Evolutionary conservation across 176 grass and related monocot genomes (phyloP).

Genomic region (Eragrostis nindensis): DNA sequence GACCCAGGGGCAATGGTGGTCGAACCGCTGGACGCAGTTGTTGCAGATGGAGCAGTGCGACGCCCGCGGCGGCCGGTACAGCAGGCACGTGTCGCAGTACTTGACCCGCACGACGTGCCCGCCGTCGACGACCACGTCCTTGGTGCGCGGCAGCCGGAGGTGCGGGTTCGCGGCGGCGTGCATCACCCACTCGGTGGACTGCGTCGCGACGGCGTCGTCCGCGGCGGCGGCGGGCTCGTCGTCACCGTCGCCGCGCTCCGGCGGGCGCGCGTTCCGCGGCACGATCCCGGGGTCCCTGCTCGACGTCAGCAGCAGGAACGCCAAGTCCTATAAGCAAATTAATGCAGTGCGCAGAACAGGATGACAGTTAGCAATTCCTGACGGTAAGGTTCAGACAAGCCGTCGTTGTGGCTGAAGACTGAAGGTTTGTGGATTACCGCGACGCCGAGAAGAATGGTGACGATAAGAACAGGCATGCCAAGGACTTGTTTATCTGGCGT

Average conservation of each 20-base stretch:
- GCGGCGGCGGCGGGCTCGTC: neutral
- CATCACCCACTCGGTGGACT: slow-evolving; percentile 78
- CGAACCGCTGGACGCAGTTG: slow-evolving; percentile 91
- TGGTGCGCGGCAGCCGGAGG: slow-evolving; percentile 66
- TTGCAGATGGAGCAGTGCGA: slow-evolving; percentile 92
- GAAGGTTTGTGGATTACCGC: slow-evolving; percentile 36
- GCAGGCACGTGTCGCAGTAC: slow-evolving; percentile 88
- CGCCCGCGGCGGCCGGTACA: slow-evolving; percentile 80
- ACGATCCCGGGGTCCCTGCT: slow-evolving; percentile 92
- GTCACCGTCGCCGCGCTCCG: slow-evolving; percentile 38
- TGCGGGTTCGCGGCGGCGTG: slow-evolving; percentile 56
- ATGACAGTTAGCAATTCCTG: too few species aligned
- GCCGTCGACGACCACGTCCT: slow-evolving; percentile 70
- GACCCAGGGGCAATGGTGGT: slow-evolving; percentile 98
- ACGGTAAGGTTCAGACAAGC: neutral
- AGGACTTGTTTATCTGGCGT: slow-evolving; percentile 36
- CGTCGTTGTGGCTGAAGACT: neutral
- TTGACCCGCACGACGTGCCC: slow-evolving; percentile 76
- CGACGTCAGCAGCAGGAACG: slow-evolving; percentile 78
- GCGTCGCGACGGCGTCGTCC: slow-evolving; percentile 29
- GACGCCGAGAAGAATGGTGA: slow-evolving; percentile 48
- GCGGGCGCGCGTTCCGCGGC: slow-evolving; percentile 69
- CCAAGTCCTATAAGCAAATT: slow-evolving; percentile 50
- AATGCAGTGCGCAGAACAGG: neutral
- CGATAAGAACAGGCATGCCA: slow-evolving; percentile 52